Base-by-base conservation (phyloP, 139 green algal genomes). In the Chlorella vulgaris region DNA sequence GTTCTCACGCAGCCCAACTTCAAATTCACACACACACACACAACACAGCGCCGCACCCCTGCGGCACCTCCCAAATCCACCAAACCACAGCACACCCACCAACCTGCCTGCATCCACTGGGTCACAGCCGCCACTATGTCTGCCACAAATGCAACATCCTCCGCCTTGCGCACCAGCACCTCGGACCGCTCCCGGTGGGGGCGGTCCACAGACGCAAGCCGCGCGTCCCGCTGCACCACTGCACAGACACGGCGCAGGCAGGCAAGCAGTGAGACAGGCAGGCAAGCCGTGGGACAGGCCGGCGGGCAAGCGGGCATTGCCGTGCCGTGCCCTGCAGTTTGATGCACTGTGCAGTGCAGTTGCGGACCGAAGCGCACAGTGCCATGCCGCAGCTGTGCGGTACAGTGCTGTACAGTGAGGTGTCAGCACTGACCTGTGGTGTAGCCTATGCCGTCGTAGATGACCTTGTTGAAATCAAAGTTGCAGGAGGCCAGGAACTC, bases 391-490 rank as follows among this genome's bases (percentile, higher is more conserved):
- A n/a, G n/a, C n/a, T n/a, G n/a, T n/a, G n/a, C n/a, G n/a, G n/a
- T n/a, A n/a, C n/a, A n/a, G n/a, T n/a, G n/a, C n/a, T n/a, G n/a
- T n/a, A n/a, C n/a, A n/a, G n/a, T n/a, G n/a, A n/a, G n/a, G n/a
- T n/a, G n/a, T n/a, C n/a, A n/a, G 42, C 22, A 22, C 83, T 42
- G 35, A 89, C 86, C 83, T 84, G 89, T 86, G 74, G 94, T 80
- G 88, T 89, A 96, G 0, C 84, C 61, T 10, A 96, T 73, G 7
- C 93, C 93, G 36, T 95, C 74, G 51, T 90, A 84, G 62, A 96
- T 88, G 70, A 85, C 94, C 63, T 91, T 95, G 87, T 96, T 96
- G 86, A 96, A 96, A 80, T 96, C 91, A 86, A 96, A 96, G 38
- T 87, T 82, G 69, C 92, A 87, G 29, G 79, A 21, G 13, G 88